Evolutionary conservation across 305 asterid genomes (phyloP).

Genomic region (Rubia tinctorum): DNA sequence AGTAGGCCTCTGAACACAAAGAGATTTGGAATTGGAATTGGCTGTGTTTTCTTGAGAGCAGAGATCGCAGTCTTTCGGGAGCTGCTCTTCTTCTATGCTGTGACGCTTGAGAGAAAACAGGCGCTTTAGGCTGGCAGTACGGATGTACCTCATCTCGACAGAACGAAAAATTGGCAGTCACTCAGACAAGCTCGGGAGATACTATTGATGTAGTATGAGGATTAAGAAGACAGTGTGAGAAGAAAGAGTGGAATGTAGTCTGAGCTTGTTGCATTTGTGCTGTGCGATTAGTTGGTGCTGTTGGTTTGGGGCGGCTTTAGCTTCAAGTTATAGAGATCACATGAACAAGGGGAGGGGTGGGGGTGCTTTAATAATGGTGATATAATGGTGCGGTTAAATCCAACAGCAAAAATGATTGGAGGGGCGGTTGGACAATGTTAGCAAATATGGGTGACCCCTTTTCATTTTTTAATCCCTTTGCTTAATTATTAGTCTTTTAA

Average conservation of each 20-base stretch:
- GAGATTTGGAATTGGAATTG: not conserved
- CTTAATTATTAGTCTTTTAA: no score
- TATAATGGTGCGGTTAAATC: slow-evolving; percentile 28
- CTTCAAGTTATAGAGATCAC: slow-evolving; percentile 10
- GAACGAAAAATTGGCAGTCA: not conserved
- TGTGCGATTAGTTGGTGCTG: slow-evolving; percentile 2
- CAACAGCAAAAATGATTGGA: slow-evolving; percentile 44
- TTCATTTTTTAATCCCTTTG: not conserved
- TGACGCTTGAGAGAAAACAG: slow-evolving; percentile 74
- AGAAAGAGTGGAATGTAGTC: slow-evolving; percentile 16
- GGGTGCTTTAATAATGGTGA: slow-evolving; percentile 28
- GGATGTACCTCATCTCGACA: slow-evolving; percentile 62
- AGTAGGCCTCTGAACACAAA: slow-evolving; percentile 46
- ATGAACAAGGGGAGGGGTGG: slow-evolving; percentile 17
- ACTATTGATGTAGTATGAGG: not conserved
- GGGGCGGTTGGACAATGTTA: slow-evolving; percentile 33
- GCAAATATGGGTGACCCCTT: slow-evolving; percentile 11
- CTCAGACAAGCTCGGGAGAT: not conserved
- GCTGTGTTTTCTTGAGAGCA: no score
- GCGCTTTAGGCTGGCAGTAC: slow-evolving; percentile 77
- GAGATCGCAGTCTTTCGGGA: slow-evolving; percentile 29
- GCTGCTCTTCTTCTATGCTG: slow-evolving; percentile 43
- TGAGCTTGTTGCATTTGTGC: not conserved
- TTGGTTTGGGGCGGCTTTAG: slow-evolving; percentile 4
- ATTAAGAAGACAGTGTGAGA: slow-evolving; percentile 16